Base-by-base conservation (phyloP, 2,329 filamentous ascomycete species). In the Mollisia scopiformis region DNA sequence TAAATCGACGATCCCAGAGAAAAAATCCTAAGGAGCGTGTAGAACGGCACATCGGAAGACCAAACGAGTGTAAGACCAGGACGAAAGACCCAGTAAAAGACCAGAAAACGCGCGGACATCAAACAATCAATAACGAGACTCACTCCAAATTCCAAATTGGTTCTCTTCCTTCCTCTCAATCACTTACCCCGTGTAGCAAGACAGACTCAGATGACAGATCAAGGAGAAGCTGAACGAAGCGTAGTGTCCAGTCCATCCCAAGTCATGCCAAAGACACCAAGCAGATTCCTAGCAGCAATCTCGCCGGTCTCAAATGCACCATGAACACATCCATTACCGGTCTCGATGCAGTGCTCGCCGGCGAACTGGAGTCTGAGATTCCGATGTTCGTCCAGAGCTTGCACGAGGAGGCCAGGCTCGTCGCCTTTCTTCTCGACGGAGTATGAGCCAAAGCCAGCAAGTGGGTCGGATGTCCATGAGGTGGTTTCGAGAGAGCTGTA, bases 341-440 rank as follows among this genome's bases (percentile, higher is more conserved):
- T 71, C 63, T 75, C 59, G 33, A 76, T 76, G 57, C 75, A 77
- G 62, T 76, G 74, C 63, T 76, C 74, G 33, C 77, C 77, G 1
- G 77, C 77, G 55, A 79, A 78, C 59, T 79, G 77, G 55, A 79
- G 67, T 58, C 74, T 68, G 37, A 70, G 75, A 19, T 55, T 61
- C 53, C 74, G 72, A 57, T 77, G 74, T 49, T 73, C 72, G 46
- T 76, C 70, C 19, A 79, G 63, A 8, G 77, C 76, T 21, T 73
- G 66, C 19, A 75, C 71, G 31, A 76, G 66, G 7, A 75, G 37
- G 14, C 72, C 71, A 2, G 76, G 72, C n/a, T 79, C 75, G 58
- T 79, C 77, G 6, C 76, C 76, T n/a, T 75, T 75, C 61, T 79
- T 79, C 62, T 79, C 77, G 21, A 77, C 76, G n/a, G 75, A 76